These are phyloP conservation scores for Mucor sp. DNA, from an alignment of 371 early-diverging fungal genomes.

Conservation along the genomic window DNA sequence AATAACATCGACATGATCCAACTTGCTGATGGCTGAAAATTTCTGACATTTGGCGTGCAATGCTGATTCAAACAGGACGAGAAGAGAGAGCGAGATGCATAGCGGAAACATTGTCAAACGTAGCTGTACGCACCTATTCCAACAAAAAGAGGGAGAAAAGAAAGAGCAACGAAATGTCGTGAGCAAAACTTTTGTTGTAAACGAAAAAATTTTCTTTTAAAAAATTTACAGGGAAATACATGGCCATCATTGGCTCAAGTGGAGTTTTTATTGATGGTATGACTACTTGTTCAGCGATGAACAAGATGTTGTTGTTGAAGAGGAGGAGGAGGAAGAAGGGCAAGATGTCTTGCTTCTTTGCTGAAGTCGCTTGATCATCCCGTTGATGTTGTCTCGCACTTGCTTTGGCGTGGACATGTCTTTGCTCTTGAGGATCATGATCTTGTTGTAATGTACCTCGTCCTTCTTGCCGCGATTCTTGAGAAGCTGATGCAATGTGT, in stretches of 20 bases:
- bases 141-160: conserved; percentile 18
- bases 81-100: background rate
- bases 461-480: conserved; percentile 5
- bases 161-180: conserved; percentile 17
- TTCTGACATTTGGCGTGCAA: background rate
- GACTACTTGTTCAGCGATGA: conserved; percentile 17
- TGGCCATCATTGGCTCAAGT: conserved; percentile 16
- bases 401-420: conserved; percentile 12
- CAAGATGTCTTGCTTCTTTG: background rate
- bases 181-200: conserved; percentile 1
- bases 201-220: conserved; percentile 13
- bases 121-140: conserved; percentile 26
- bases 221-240: background rate
- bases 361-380: conserved; percentile 24
- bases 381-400: conserved; percentile 21
- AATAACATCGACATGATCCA: background rate
- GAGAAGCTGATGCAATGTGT: conserved; percentile 30
- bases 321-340: background rate
- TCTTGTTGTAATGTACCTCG: conserved; percentile 6
- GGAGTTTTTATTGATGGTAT: conserved; percentile 13
- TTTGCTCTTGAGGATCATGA: conserved; percentile 18
- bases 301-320: background rate
- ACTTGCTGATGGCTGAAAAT: too few relatives aligned
- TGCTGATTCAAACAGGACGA: background rate
- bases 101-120: background rate